phyloP scores from a whole-genome alignment of 2,329 filamentous ascomycete species.

The Colletotrichum liriopes region DNA sequence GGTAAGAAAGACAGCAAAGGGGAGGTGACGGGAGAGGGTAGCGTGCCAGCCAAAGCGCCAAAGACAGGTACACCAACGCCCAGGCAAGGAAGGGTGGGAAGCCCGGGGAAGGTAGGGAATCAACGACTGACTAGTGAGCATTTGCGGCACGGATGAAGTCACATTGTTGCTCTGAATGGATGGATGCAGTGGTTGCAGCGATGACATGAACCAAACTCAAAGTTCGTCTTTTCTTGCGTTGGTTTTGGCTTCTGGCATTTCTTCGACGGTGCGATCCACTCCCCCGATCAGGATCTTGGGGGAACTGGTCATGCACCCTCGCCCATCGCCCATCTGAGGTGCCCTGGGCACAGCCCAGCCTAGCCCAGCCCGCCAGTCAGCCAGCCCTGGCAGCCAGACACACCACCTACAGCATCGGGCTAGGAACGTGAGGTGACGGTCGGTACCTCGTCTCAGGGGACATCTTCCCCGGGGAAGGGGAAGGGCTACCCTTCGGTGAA shows the following conservation, averaged over 20 bases:
- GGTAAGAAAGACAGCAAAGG: slow-evolving; percentile 13
- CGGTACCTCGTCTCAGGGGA: slow-evolving; percentile 34
- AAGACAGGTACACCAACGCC: slow-evolving; percentile 14
- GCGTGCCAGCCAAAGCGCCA: slow-evolving; percentile 11
- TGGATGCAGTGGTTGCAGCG: slow-evolving; percentile 36
- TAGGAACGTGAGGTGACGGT: slow-evolving; percentile 21
- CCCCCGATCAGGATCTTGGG: slow-evolving; percentile 41
- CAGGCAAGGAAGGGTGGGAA: slow-evolving; percentile 22
- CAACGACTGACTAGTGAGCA: slow-evolving; percentile 31
- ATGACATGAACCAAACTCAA: slow-evolving; percentile 43
- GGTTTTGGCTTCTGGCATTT: slow-evolving; percentile 42
- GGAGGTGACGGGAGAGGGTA: slow-evolving; percentile 1
- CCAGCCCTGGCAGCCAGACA: slow-evolving; percentile 23
- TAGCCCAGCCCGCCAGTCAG: slow-evolving; percentile 27
- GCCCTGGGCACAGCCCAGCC: slow-evolving; percentile 33
- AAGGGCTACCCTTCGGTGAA: slow-evolving; percentile 32
- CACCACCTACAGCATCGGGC: slow-evolving; percentile 11
- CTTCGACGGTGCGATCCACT: slow-evolving; percentile 41
- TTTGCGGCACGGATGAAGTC: slow-evolving; percentile 41
- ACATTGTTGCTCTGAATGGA: slow-evolving; percentile 33
- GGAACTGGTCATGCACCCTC: slow-evolving; percentile 23
- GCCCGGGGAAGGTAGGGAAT: slow-evolving; percentile 2
- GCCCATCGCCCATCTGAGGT: slow-evolving; percentile 2
- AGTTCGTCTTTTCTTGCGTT: slow-evolving; percentile 43
- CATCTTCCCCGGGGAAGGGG: slow-evolving; percentile 26